phyloP scores from a whole-genome alignment of 768 basidiomycete species.

The Hypholoma sublateritium region DNA sequence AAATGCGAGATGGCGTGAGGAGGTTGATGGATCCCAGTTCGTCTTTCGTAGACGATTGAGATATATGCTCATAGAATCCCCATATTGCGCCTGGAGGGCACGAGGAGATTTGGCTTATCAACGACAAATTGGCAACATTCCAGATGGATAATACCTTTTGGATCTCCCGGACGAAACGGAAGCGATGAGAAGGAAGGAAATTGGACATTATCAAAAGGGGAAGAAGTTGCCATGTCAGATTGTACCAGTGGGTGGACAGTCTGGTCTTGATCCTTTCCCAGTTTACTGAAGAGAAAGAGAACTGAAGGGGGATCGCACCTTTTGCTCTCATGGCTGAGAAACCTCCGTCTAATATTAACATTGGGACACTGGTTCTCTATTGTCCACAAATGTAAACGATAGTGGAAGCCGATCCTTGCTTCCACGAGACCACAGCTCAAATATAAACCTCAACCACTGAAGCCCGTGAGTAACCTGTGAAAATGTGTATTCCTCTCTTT shows the following conservation, averaged over 20 bases:
- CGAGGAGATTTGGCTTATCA: not conserved
- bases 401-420: no score
- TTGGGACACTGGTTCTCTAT: no score
- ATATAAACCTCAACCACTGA: no score
- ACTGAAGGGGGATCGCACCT: not conserved
- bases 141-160: conserved; percentile 11
- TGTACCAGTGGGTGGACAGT: no score
- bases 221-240: conserved; percentile 12
- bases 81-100: conserved; percentile 19
- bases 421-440: no score
- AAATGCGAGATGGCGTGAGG: conserved; percentile 20
- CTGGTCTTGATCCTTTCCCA: not conserved
- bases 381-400: no score
- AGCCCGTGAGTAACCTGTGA: no score
- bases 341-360: not conserved
- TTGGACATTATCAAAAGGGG: conserved; percentile 20
- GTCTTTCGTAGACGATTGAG: conserved; percentile 11
- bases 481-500: no score
- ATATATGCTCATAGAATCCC: conserved; percentile 26
- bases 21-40: conserved; percentile 24
- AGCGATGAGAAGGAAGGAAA: conserved; percentile 19
- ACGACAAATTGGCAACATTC: not conserved
- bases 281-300: not conserved
- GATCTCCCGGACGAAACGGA: conserved; percentile 22
- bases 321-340: not conserved